Base-by-base conservation (phyloP, 331 rosid species). In the Saraca asoca region DNA sequence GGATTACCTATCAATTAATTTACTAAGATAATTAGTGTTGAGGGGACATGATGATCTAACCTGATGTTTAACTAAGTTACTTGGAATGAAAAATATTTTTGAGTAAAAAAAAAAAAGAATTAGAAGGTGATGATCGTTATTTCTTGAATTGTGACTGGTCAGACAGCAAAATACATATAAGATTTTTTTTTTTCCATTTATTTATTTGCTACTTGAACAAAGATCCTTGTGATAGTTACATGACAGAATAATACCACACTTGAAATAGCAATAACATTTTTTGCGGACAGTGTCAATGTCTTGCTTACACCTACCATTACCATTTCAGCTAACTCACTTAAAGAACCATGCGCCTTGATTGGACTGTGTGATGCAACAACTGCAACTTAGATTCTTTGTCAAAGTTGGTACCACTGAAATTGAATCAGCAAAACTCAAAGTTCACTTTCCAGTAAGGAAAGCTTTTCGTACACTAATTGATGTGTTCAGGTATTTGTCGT, bases 311-410 rank as follows among this genome's bases (percentile, higher is more conserved):
- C 81, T 62, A 63, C 70, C 60, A 39, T 10, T 24, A 24, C 31
- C 31, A 55, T 61, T 62, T 51, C 37, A 29, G 37, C 44, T 66
- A 20, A 38, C 65, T 52, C 61, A 43, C 15, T 39, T 20, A 48
- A 60, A 63, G 62, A 67, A 68, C 14, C 54, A 20, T 9, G 13
- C 43, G 52, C 52, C 74, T 45, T 34, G 15, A 19, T 7, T 14
- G 64, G 51, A 39, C n/a, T n/a, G n/a, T n/a, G n/a, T 41, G 79
- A 77, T 69, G 66, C 72, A 69, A 60, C 73, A 62, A 68, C 49
- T 73, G 33, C 45, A 70, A 77, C 76, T 49, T 60, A 2, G 16
- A 51, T 62, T 58, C 19, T 62, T 61, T 48, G 44, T 69, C 34
- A 43, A 24, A 37, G 69, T 66, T 35, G 81, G 81, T 62, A 67